Evolutionary conservation across 352 stramenopile species (phyloP).

Genomic region (Globisporangium nodosum): DNA sequence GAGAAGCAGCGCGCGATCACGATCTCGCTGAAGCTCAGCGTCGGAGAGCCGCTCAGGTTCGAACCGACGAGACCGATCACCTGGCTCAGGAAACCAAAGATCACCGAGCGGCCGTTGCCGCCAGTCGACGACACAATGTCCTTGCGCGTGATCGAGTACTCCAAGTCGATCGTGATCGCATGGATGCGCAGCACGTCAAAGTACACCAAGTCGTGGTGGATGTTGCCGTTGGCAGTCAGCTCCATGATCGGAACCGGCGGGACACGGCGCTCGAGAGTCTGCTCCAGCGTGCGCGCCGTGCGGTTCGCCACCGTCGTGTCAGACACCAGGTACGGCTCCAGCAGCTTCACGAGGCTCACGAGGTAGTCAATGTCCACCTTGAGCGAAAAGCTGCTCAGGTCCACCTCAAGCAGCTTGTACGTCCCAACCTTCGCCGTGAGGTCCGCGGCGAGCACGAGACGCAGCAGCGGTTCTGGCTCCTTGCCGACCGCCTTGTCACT

Average conservation of each 20-base stretch:
- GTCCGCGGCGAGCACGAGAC: slow-evolving; percentile 71
- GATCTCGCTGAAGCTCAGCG: slow-evolving; percentile 82
- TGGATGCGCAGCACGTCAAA: slow-evolving; percentile 78
- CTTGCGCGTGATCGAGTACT: slow-evolving; percentile 83
- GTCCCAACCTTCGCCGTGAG: slow-evolving; percentile 69
- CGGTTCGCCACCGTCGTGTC: slow-evolving; percentile 54
- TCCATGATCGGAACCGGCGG: slow-evolving; percentile 51
- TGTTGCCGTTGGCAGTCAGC: slow-evolving; percentile 58
- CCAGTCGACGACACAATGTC: slow-evolving; percentile 69
- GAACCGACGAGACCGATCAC: slow-evolving; percentile 79
- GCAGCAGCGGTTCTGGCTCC: slow-evolving; percentile 53
- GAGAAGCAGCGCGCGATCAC: slow-evolving; percentile 81
- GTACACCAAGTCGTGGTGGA: slow-evolving; percentile 76
- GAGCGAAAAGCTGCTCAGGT: slow-evolving; percentile 58
- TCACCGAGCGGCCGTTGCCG: slow-evolving; percentile 57
- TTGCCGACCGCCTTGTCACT: slow-evolving; percentile 67
- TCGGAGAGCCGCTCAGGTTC: slow-evolving; percentile 78
- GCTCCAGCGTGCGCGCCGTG: slow-evolving; percentile 53
- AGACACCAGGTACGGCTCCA: slow-evolving; percentile 75
- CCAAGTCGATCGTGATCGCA: slow-evolving; percentile 62
- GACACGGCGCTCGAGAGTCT: slow-evolving; percentile 50
- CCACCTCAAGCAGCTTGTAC: slow-evolving; percentile 79
- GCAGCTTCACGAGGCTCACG: slow-evolving; percentile 71
- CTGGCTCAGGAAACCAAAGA: slow-evolving; percentile 77
- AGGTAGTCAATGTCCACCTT: slow-evolving; percentile 86